phyloP scores from a whole-genome alignment of 371 early-diverging fungal genomes.

The Apophysomyces sp. region DNA sequence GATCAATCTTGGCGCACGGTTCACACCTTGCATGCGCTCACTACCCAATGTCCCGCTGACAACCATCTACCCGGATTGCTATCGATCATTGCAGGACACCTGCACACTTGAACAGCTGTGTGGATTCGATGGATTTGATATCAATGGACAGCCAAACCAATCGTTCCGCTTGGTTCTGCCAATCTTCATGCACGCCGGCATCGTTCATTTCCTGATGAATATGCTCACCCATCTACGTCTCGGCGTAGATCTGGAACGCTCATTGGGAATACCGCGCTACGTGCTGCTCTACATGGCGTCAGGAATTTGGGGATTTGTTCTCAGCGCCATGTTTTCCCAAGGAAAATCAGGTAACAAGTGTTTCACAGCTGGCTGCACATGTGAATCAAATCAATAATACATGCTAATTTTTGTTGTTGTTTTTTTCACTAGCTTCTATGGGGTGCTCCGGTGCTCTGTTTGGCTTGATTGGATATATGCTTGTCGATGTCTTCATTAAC shows the following conservation, averaged over 20 bases:
- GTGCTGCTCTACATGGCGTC: conserved; percentile 69
- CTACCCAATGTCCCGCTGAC: conserved; percentile 27
- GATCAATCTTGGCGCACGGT: conserved; percentile 58
- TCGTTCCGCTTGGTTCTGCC: conserved; percentile 82
- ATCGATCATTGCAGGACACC: conserved; percentile 15
- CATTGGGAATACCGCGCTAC: conserved; percentile 75
- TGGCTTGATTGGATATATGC: conserved; percentile 77
- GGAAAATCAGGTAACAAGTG: conserved; percentile 40
- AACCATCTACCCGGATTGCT: conserved; percentile 21
- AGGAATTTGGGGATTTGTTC: conserved; percentile 82
- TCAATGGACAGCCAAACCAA: conserved; percentile 57
- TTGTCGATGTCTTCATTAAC: conserved; percentile 80
- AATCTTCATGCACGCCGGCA: conserved; percentile 87
- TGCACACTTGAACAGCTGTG: conserved; percentile 57
- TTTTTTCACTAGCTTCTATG: conserved; percentile 54
- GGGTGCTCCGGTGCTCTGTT: conserved; percentile 86
- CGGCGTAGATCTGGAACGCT: conserved; percentile 74
- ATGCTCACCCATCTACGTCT: conserved; percentile 69
- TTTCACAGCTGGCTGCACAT: neutral
- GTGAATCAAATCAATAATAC: neutral
- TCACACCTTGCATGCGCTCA: conserved; percentile 61
- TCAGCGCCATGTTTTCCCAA: conserved; percentile 71
- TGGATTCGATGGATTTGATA: conserved; percentile 51
- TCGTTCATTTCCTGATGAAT: conserved; percentile 80
- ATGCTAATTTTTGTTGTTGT: neutral